Evolutionary conservation across 495 filamentous ascomycete species (phyloP).

Genomic region (Neurospora sp.): DNA sequence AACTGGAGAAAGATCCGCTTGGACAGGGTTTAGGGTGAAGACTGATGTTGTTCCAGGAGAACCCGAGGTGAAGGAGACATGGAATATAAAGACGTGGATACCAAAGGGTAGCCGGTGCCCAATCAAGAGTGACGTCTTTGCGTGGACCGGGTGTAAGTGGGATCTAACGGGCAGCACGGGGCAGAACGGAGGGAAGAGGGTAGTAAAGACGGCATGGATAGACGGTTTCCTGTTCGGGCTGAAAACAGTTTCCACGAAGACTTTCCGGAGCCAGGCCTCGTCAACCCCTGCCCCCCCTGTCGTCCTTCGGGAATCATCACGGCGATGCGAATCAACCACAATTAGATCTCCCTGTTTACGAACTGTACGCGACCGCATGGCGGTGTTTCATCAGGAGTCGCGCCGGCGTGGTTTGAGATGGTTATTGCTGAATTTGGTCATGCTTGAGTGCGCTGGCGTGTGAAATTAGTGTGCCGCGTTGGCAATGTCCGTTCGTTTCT

Average conservation of each 20-base stretch:
- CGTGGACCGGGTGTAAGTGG: constrained; percentile 15
- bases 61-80: constrained; percentile 16
- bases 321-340: background rate
- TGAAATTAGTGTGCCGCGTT: background rate
- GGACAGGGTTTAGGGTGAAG: constrained; percentile 12
- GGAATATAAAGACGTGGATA: constrained; percentile 20
- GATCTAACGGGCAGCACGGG: constrained; percentile 1
- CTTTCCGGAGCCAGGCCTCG: constrained; percentile 22
- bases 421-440: background rate
- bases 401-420: background rate
- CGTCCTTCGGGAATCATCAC: constrained; percentile 8
- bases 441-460: background rate
- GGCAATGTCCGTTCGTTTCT: background rate
- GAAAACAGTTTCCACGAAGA: constrained; percentile 22
- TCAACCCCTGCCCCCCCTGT: constrained; percentile 14
- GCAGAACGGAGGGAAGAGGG: background rate
- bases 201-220: background rate
- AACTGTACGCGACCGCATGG: background rate
- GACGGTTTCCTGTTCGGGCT: constrained; percentile 6
- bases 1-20: constrained; percentile 18
- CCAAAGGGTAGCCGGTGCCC: constrained; percentile 3
- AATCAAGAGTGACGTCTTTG: constrained; percentile 17
- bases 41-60: constrained; percentile 7
- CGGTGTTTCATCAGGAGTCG: background rate
- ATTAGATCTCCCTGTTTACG: background rate